These are phyloP conservation scores for Rhytidiadelphus loreus DNA, from an alignment of 225 moss, liverwort and hornwort species.

Conservation along the genomic window DNA sequence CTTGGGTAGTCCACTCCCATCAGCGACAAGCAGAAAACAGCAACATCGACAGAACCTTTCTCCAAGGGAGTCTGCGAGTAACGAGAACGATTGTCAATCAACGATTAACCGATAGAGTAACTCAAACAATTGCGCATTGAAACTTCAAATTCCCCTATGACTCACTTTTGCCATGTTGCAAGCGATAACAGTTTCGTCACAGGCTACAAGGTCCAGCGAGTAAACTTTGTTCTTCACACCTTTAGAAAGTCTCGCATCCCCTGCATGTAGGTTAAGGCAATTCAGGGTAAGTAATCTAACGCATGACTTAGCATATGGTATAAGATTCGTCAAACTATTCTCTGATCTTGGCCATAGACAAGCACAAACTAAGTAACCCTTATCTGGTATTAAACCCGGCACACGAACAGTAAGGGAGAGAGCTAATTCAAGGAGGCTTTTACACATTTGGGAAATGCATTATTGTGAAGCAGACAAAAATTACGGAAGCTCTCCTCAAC, in stretches of 20 bases:
- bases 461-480: not conserved
- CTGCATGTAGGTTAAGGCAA: slow-evolving; percentile 15
- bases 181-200: slow-evolving; percentile 72
- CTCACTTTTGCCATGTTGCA: slow-evolving; percentile 94
- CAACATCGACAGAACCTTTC: slow-evolving; percentile 64
- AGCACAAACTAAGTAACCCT: not conserved
- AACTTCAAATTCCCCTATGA: not conserved
- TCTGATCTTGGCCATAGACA: not conserved
- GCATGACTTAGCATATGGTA: not conserved
- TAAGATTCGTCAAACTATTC: not conserved
- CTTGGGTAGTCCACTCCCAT: slow-evolving; percentile 95
- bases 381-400: not conserved
- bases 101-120: not conserved
- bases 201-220: slow-evolving; percentile 78
- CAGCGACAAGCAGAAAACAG: slow-evolving; percentile 86
- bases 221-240: slow-evolving; percentile 74
- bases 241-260: slow-evolving; percentile 77
- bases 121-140: not conserved
- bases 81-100: not conserved
- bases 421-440: not conserved
- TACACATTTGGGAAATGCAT: not conserved
- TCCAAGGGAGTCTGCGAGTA: slow-evolving; percentile 65
- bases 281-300: not conserved
- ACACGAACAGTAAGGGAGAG: not conserved
- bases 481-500: not conserved